Percentiles rank a stretch among this genome's conserved stretches.
These are phyloP conservation scores for Talaromyces sp. DNA, from an alignment of 2,329 filamentous ascomycete species.

Conservation along the genomic window DNA sequence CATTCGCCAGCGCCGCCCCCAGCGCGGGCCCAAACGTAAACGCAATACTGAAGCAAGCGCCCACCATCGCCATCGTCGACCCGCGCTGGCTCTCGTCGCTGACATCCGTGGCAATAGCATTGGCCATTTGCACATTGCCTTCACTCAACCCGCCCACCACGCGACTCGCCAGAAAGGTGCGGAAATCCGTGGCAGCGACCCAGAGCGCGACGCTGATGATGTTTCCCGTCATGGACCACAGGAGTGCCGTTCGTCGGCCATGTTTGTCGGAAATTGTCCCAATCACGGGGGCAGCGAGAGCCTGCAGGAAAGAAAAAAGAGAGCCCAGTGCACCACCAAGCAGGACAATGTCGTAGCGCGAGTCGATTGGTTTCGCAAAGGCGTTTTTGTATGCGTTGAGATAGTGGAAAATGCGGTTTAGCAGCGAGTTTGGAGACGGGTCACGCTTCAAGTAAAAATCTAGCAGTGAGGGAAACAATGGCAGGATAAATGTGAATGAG, in stretches of 20 bases:
- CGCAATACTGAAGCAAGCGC: constrained; percentile 92
- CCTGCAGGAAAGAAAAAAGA: constrained; percentile 88
- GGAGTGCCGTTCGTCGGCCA: constrained; percentile 78
- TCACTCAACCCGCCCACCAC: constrained; percentile 90
- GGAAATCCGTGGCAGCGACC: constrained; percentile 89
- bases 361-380: constrained; percentile 88
- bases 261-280: constrained; percentile 81
- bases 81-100: constrained; percentile 79
- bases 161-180: constrained; percentile 90
- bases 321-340: constrained; percentile 90
- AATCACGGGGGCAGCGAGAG: constrained; percentile 85
- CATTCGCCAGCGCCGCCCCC: constrained; percentile 75
- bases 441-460: constrained; percentile 93
- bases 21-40: constrained; percentile 95
- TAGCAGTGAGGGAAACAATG: constrained; percentile 89
- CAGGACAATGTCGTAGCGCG: constrained; percentile 93
- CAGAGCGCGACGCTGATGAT: constrained; percentile 89
- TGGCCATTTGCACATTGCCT: constrained; percentile 93
- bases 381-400: constrained; percentile 93
- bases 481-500: constrained; percentile 97
- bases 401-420: constrained; percentile 72
- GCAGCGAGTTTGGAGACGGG: constrained; percentile 56
- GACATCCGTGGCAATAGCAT: constrained; percentile 93
- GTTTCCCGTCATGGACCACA: constrained; percentile 90
- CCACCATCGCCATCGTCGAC: constrained; percentile 92